Evolutionary conservation across 495 filamentous ascomycete species (phyloP).

Genomic region (Xylaria nigripes): DNA sequence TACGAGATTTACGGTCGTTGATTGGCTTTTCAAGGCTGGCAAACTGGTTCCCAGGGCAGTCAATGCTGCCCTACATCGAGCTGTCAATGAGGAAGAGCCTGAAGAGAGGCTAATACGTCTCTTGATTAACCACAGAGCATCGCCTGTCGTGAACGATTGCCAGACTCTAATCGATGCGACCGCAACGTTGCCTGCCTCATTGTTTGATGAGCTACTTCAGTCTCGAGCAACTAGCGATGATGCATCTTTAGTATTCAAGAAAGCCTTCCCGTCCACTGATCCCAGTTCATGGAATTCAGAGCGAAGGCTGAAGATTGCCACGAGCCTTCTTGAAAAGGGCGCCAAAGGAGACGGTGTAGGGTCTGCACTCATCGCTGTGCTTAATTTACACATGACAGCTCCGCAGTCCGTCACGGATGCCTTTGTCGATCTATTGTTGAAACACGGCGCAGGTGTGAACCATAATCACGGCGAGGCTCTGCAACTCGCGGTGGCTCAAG

Average conservation of each 20-base stretch:
- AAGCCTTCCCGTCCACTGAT: slow-evolving; percentile 28
- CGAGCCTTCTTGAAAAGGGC: slow-evolving; percentile 34
- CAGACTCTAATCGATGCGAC: slow-evolving; percentile 38
- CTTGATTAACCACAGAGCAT: slow-evolving; percentile 34
- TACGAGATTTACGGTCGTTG: slow-evolving; percentile 33
- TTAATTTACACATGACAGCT: slow-evolving; percentile 27
- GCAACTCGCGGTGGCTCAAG: slow-evolving; percentile 33
- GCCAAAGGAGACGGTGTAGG: slow-evolving; percentile 34
- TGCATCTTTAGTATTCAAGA: slow-evolving; percentile 30
- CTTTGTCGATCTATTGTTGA: slow-evolving; percentile 30
- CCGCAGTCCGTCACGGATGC: slow-evolving; percentile 25
- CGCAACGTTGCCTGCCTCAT: slow-evolving; percentile 21
- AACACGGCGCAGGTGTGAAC: slow-evolving; percentile 31
- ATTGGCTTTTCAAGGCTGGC: slow-evolving; percentile 39
- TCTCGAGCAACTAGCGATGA: slow-evolving; percentile 28
- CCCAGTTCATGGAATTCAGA: slow-evolving; percentile 31
- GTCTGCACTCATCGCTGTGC: slow-evolving; percentile 28
- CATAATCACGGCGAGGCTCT: slow-evolving; percentile 34
- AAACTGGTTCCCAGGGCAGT: slow-evolving; percentile 32
- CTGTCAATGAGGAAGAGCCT: slow-evolving; percentile 37
- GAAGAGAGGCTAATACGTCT: slow-evolving; percentile 35
- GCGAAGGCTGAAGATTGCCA: slow-evolving; percentile 30
- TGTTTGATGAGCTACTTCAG: slow-evolving; percentile 32
- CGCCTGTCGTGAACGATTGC: slow-evolving; percentile 34
- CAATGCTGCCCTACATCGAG: slow-evolving; percentile 32